Conservation (phyloP, 176 grass and related monocot genomes). For the Metroxylon sagu region DNA sequence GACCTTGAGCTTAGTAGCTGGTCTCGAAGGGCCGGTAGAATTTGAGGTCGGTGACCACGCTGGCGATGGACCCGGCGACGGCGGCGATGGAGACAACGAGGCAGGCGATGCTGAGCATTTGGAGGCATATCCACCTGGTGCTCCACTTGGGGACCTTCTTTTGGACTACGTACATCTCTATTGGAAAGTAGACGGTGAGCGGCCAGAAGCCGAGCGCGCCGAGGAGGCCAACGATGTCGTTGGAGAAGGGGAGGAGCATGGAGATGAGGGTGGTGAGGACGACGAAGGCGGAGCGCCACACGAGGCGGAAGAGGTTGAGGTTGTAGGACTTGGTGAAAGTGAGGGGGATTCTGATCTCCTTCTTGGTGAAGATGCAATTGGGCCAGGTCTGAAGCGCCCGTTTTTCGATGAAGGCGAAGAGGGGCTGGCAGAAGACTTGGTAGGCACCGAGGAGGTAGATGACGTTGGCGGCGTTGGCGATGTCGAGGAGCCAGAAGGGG, state of each 20-base stretch:
- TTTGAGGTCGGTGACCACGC: slow-evolving; percentile 43
- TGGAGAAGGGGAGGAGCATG: slow-evolving; percentile 66
- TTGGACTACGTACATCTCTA: slow-evolving; percentile 62
- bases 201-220: slow-evolving; percentile 59
- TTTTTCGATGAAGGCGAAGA: slow-evolving; percentile 78
- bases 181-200: slow-evolving; percentile 62
- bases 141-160: slow-evolving; percentile 19
- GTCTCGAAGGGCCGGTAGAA: slow-evolving; percentile 39
- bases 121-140: slow-evolving; percentile 46
- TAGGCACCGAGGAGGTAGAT: slow-evolving; percentile 69
- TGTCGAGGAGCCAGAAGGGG: slow-evolving; percentile 84
- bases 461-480: slow-evolving; percentile 82
- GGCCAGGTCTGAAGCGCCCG: slow-evolving; percentile 16
- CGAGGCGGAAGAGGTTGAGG: slow-evolving; percentile 41
- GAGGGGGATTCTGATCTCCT: slow-evolving; percentile 5
- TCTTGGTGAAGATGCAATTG: background rate
- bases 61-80: slow-evolving; percentile 40
- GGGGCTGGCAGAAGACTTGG: slow-evolving; percentile 78
- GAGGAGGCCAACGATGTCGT: slow-evolving; percentile 58
- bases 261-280: slow-evolving; percentile 36
- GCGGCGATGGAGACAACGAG: slow-evolving; percentile 41
- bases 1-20: background rate
- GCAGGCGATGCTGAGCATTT: slow-evolving; percentile 46
- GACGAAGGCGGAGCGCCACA: slow-evolving; percentile 54
- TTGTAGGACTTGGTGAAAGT: background rate